phyloP scores from a whole-genome alignment of 768 basidiomycete genomes.

The Saitozyma sp. region DNA sequence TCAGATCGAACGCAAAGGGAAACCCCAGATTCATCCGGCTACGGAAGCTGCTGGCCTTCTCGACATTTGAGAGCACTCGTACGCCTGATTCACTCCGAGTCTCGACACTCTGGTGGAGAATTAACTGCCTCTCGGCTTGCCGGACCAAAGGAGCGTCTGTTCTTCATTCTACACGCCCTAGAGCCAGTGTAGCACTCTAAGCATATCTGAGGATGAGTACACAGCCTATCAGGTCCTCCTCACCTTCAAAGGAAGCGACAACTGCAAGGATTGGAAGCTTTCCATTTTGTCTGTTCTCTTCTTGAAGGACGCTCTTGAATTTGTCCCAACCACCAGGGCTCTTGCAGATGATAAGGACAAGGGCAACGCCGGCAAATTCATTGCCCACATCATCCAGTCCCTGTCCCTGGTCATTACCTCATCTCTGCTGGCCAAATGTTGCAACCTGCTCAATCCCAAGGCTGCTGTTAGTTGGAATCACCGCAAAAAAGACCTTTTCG shows the following conservation, averaged over 20 bases:
- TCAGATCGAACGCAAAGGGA: too few relatives aligned
- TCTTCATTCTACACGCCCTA: too few relatives aligned
- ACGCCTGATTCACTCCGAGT: too few relatives aligned
- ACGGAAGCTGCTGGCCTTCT: too few relatives aligned
- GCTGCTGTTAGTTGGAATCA: background rate
- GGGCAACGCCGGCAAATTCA: constrained; percentile 1
- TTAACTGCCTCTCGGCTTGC: too few relatives aligned
- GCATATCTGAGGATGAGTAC: background rate
- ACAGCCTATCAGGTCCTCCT: background rate
- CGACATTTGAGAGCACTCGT: too few relatives aligned
- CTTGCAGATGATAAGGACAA: background rate
- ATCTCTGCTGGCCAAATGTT: background rate
- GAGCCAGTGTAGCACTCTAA: too few relatives aligned
- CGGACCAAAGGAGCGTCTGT: too few relatives aligned
- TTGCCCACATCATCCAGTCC: constrained; percentile 9
- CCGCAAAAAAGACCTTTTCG: constrained; percentile 7
- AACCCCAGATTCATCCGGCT: too few relatives aligned
- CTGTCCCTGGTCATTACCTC: constrained; percentile 7
- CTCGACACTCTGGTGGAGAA: too few relatives aligned
- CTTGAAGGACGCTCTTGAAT: background rate
- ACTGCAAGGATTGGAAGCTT: constrained; percentile 1
- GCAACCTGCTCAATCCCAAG: background rate
- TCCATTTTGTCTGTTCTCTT: background rate
- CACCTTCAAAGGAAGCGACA: constrained; percentile 1
- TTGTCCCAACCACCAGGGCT: background rate